Conservation (phyloP, 2,329 filamentous ascomycete species). For the Drechslerella coelobrocha region DNA sequence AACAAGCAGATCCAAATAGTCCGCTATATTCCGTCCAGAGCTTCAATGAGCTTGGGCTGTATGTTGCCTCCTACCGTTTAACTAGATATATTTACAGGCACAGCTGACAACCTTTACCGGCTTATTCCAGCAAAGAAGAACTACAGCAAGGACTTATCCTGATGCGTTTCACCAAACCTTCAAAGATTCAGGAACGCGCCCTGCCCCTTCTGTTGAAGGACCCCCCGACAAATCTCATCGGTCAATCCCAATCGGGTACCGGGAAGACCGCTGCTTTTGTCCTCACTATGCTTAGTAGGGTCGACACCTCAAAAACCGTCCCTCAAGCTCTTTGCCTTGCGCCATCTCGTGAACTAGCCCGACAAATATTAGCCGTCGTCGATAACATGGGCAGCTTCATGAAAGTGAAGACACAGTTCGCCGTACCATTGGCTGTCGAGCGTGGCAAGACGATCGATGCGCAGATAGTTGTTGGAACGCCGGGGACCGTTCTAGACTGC, state of each 20-base stretch:
- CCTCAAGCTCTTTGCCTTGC: slow-evolving; percentile 86
- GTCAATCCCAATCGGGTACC: slow-evolving; percentile 98
- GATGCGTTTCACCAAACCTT: slow-evolving; percentile 91
- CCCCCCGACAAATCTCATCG: slow-evolving; percentile 92
- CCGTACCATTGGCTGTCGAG: slow-evolving; percentile 78
- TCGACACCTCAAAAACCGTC: slow-evolving; percentile 73
- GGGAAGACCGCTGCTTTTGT: slow-evolving; percentile 98
- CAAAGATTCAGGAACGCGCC: slow-evolving; percentile 96
- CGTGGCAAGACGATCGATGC: slow-evolving; percentile 73
- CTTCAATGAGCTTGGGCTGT: slow-evolving; percentile 88
- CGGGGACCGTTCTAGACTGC: slow-evolving; percentile 88
- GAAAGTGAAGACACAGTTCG: slow-evolving; percentile 76
- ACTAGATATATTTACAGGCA: no score
- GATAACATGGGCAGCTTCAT: slow-evolving; percentile 80
- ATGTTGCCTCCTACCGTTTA: slow-evolving; percentile 58
- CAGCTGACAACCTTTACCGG: slow-evolving; percentile 39
- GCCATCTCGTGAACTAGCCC: slow-evolving; percentile 90
- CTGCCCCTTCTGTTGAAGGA: slow-evolving; percentile 85
- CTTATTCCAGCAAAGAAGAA: slow-evolving; percentile 62
- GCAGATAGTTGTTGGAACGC: slow-evolving; percentile 88
- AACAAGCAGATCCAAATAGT: slow-evolving; percentile 84
- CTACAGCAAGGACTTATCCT: slow-evolving; percentile 78
- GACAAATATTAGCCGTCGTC: slow-evolving; percentile 89
- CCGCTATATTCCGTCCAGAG: slow-evolving; percentile 83
- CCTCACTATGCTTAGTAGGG: slow-evolving; percentile 83